phyloP scores from a whole-genome alignment of 1,139 yeast genomes.

The Candida sanyaensis region DNA sequence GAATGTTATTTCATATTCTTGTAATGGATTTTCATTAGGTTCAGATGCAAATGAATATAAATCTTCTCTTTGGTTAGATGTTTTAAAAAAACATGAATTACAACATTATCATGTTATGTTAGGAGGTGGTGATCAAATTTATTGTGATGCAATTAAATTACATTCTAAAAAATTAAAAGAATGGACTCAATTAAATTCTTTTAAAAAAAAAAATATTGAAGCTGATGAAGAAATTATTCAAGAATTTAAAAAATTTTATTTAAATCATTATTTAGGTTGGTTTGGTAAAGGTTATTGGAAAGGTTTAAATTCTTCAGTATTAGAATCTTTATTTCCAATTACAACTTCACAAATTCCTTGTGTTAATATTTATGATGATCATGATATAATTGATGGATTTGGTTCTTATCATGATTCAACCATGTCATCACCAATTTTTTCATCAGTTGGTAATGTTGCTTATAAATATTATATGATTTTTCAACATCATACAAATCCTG shows the following conservation, averaged over 20 bases:
- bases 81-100: conserved; percentile 59
- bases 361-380: conserved; percentile 84
- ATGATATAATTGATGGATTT: conserved; percentile 93
- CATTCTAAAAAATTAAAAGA: conserved; percentile 54
- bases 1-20: conserved; percentile 81
- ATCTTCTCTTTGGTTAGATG: conserved; percentile 86
- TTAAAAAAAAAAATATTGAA: conserved; percentile 36
- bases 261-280: conserved; percentile 80
- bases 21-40: conserved; percentile 88
- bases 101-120: conserved; percentile 88
- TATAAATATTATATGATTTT: conserved; percentile 86
- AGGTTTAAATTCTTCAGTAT: conserved; percentile 64
- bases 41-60: conserved; percentile 67
- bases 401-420: conserved; percentile 82
- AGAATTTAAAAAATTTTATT: conserved; percentile 66
- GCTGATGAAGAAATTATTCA: conserved; percentile 48
- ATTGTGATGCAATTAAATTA: conserved; percentile 77
- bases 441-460: conserved; percentile 73
- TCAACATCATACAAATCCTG: conserved; percentile 74
- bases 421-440: conserved; percentile 69
- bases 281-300: conserved; percentile 87
- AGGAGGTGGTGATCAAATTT: conserved; percentile 97
- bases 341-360: conserved; percentile 84
- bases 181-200: conserved; percentile 63
- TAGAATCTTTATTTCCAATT: conserved; percentile 67